Percentiles rank a stretch among this genome's conserved stretches.
Conservation (phyloP, 805 yeast species). For the Torulaspora franciscae region DNA sequence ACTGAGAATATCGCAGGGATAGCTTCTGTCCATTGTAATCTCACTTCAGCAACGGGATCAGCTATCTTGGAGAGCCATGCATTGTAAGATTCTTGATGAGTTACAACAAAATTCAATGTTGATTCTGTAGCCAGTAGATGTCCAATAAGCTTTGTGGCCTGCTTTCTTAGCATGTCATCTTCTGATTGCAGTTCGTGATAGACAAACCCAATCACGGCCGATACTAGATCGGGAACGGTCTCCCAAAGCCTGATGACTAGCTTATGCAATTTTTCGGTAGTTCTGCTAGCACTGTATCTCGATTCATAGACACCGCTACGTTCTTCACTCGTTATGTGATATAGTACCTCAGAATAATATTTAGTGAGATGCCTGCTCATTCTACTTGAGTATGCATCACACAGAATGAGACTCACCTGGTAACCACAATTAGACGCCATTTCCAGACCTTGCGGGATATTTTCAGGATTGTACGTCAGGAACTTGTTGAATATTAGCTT, state of each 20-base stretch:
- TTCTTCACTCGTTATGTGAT: conserved; percentile 41
- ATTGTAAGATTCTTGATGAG: conserved; percentile 56
- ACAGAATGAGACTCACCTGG: conserved; percentile 58
- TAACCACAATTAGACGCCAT: conserved; percentile 50
- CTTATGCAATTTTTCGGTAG: conserved; percentile 56
- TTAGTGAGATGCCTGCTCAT: conserved; percentile 73
- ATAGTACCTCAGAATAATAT: conserved; percentile 70
- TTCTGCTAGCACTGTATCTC: conserved; percentile 27
- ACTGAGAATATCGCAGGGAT: conserved; percentile 44
- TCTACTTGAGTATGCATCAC: conserved; percentile 65
- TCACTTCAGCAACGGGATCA: conserved; percentile 60
- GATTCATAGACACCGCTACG: conserved; percentile 17
- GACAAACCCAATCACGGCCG: conserved; percentile 69
- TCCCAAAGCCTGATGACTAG: conserved; percentile 69
- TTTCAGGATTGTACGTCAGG: conserved; percentile 35
- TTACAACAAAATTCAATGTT: conserved; percentile 51
- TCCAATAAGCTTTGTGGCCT: conserved; percentile 74
- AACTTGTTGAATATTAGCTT: conserved; percentile 64
- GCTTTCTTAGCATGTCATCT: conserved; percentile 51
- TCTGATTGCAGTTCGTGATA: conserved; percentile 78
- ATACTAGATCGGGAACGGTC: conserved; percentile 66
- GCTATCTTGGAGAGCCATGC: conserved; percentile 72
- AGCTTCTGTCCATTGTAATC: conserved; percentile 66
- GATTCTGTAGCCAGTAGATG: conserved; percentile 49
- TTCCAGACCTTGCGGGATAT: conserved; percentile 30